phyloP scores from a whole-genome alignment of 2,329 filamentous ascomycete species.

The Talaromyces albobiverticillius region DNA sequence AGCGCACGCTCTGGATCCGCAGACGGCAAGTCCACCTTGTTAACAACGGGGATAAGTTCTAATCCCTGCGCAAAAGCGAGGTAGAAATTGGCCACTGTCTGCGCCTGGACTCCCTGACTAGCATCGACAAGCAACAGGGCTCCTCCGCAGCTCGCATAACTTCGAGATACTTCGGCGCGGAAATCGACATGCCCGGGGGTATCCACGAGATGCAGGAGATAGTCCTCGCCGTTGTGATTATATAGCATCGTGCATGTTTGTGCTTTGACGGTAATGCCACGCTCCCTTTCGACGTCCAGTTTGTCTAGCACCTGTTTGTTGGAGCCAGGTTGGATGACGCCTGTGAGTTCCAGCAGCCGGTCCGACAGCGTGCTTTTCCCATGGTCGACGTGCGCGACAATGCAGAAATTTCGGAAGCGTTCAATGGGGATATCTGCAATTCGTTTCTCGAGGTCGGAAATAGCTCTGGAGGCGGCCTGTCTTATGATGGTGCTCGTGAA shows the following conservation, averaged over 20 bases:
- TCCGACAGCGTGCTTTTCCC: slow-evolving; percentile 96
- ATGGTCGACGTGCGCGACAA: slow-evolving; percentile 98
- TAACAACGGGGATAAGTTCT: slow-evolving; percentile 83
- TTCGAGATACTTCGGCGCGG: slow-evolving; percentile 89
- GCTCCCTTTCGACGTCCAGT: slow-evolving; percentile 90
- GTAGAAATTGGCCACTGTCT: slow-evolving; percentile 98
- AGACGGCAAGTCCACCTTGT: slow-evolving; percentile 91
- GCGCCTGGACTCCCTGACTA: slow-evolving; percentile 92
- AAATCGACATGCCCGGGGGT: slow-evolving; percentile 98
- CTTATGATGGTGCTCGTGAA: slow-evolving; percentile 31
- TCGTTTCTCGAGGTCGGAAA: slow-evolving; percentile 57
- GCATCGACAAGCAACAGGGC: slow-evolving; percentile 91
- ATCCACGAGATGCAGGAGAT: slow-evolving; percentile 91
- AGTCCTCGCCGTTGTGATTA: slow-evolving; percentile 79
- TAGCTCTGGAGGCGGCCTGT: slow-evolving; percentile 23
- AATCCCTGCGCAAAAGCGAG: slow-evolving; percentile 91
- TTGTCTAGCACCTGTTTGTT: slow-evolving; percentile 98
- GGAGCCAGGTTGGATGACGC: slow-evolving; percentile 78
- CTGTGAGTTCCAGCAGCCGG: slow-evolving; percentile 86
- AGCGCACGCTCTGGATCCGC: slow-evolving; percentile 84
- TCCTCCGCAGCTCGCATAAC: slow-evolving; percentile 93
- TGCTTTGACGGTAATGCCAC: slow-evolving; percentile 97
- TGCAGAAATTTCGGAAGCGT: slow-evolving; percentile 85
- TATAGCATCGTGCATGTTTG: slow-evolving; percentile 99
- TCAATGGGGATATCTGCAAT: slow-evolving; percentile 52